Base-by-base conservation (phyloP, 805 yeast species). In the Suhomyces sp. region DNA sequence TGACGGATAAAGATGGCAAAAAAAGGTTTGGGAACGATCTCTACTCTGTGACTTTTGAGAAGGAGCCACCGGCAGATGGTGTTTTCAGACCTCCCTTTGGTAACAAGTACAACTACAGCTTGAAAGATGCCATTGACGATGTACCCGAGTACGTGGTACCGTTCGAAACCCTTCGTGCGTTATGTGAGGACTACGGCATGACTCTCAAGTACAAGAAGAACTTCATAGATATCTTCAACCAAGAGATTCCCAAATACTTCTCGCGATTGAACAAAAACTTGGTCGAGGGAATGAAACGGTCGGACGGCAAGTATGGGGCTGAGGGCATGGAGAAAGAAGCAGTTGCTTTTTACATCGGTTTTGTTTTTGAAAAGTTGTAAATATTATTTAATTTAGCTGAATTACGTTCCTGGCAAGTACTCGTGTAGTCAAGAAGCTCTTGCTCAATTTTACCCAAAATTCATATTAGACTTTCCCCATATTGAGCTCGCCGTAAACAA, bases 81-180 rank as follows among this genome's bases (percentile, higher is more conserved):
- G 83, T 81, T 47, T 90, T 89, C 63, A 73, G 83, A 8, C 81
- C 85, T 1, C 88, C 94, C 0, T 90, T 76, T 65, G 99, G 99
- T 0, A 88, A 92, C 68, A 78, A 82, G 61, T 94, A 94, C 68
- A 83, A 82, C 50, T 94, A 88, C 66, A 89, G 77, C 71, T 73
- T 94, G 54, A 85, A 85, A 58, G 99, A 94, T 72, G 99, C 99
- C 0, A 93, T 94, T 47, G 97, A 90, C 56, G 86, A 94, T 62
- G 97, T 94, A 23, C 98, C 98, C 0, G 99, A 94, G 65, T 94
- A 88, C 63, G 96, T 94, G 5, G 97, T 94, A 6, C 98, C 97
- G 1, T 91, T 94, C 69, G 97, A 93, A 63, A 82, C 86, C 1
- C 82, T 94, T 53, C 79, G 96, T 68, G 82, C 86, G 52, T 71